A percentile compares a stretch with the other conserved stretches of the same genome.
These are phyloP conservation scores for Chaetoscypha palmicola DNA, from an alignment of 2,329 filamentous ascomycete species.

Conservation along the genomic window DNA sequence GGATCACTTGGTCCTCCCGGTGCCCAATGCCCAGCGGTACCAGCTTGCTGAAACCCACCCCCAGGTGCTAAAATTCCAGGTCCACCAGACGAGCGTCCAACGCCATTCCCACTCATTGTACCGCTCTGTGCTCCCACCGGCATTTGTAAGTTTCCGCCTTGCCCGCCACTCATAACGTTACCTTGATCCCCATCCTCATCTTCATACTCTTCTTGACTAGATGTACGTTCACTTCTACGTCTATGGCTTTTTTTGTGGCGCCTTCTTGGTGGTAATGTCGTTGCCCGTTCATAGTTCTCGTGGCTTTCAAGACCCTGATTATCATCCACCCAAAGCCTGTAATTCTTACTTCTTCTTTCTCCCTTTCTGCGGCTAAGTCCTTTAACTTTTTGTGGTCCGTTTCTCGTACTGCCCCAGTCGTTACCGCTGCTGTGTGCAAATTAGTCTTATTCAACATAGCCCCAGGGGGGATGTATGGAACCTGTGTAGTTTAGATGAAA, in stretches of 20 bases:
- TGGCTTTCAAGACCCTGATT: background rate
- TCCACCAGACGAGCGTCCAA: background rate
- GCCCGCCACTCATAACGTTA: no score
- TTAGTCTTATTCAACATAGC: no score
- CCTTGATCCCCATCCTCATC: no score
- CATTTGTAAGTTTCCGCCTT: no score
- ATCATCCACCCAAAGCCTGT: background rate
- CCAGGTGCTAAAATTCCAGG: no score
- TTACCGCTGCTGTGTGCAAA: no score
- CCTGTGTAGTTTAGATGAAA: background rate
- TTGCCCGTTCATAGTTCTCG: background rate
- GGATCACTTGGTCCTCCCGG: no score
- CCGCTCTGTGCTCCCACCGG: no score
- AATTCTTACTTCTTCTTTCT: background rate
- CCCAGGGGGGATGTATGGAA: no score
- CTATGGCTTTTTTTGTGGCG: background rate
- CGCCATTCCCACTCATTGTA: background rate
- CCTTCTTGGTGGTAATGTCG: background rate
- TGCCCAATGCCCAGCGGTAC: no score
- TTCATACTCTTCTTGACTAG: background rate
- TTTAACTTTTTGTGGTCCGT: background rate
- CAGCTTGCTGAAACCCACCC: no score
- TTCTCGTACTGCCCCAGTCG: no score
- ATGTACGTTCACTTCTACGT: background rate
- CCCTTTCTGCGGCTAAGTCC: background rate